Evolutionary conservation across 164 flowering plant genomes (phyloP).

Genomic region (Annona squamosa): DNA sequence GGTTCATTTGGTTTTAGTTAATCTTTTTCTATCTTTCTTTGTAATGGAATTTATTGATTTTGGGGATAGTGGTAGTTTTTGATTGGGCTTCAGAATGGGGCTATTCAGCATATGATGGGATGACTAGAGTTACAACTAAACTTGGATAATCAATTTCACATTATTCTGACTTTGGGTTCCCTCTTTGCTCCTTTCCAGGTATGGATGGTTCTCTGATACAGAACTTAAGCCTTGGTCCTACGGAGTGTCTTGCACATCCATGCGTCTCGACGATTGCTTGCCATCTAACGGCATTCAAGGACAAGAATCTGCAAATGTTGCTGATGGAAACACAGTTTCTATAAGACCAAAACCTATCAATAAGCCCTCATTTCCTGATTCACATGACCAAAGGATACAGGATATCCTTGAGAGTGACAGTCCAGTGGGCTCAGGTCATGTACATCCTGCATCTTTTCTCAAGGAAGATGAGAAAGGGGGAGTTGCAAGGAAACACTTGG

Average conservation of each 20-base stretch:
- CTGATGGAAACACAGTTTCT: constrained; percentile 16
- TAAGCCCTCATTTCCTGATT: constrained; percentile 16
- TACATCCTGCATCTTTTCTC: constrained; percentile 15
- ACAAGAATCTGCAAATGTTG: constrained; percentile 9
- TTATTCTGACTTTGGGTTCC: constrained; percentile 9
- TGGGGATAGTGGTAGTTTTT: too few relatives aligned
- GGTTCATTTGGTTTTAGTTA: too few relatives aligned
- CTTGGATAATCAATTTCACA: neutral
- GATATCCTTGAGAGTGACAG: constrained; percentile 11
- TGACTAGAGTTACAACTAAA: neutral
- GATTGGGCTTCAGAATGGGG: too few relatives aligned
- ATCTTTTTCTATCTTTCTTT: too few relatives aligned
- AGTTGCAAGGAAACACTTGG: constrained; percentile 16
- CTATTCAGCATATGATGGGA: neutral
- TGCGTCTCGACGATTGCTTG: constrained; percentile 1
- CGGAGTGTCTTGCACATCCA: constrained; percentile 22
- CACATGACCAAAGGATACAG: constrained; percentile 16
- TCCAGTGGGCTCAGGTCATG: constrained; percentile 15
- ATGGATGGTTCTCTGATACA: constrained; percentile 72
- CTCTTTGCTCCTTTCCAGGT: constrained; percentile 41
- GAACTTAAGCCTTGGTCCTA: constrained; percentile 25
- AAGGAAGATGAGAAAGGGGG: constrained; percentile 19
- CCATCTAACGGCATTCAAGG: constrained; percentile 10
- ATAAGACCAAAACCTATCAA: constrained; percentile 11
- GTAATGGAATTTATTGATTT: too few relatives aligned